These are phyloP conservation scores for Camelina sativa DNA, from an alignment of 345 rosid genomes.

Conservation along the genomic window DNA sequence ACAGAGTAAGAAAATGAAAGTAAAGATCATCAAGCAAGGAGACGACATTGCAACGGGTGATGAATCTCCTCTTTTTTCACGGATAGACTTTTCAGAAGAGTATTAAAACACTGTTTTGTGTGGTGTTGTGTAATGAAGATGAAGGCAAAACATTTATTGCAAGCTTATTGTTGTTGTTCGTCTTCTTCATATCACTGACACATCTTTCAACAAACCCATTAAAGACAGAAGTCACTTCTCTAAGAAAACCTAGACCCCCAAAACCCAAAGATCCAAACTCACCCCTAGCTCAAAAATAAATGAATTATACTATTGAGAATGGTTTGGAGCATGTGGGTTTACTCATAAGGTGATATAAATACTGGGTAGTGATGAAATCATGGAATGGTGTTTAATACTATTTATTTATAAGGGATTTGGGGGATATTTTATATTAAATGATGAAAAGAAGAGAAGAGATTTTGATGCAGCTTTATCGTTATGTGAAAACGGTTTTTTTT, in stretches of 20 bases:
- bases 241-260: constrained; percentile 43
- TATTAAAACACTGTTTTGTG: constrained; percentile 43
- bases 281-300: constrained; percentile 9
- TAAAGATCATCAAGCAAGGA: constrained; percentile 51
- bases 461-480: constrained; percentile 48
- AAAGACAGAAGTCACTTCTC: constrained; percentile 45
- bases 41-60: constrained; percentile 57
- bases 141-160: constrained; percentile 59
- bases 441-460: constrained; percentile 49
- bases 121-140: constrained; percentile 53
- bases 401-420: background rate
- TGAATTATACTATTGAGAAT: constrained; percentile 44
- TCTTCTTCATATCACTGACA: constrained; percentile 56
- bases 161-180: constrained; percentile 49
- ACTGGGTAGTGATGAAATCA: constrained; percentile 73
- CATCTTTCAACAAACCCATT: constrained; percentile 50
- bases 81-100: constrained; percentile 49
- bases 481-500: constrained; percentile 10
- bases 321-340: constrained; percentile 67
- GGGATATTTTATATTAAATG: constrained; percentile 38
- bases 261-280: constrained; percentile 10
- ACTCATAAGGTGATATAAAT: constrained; percentile 54
- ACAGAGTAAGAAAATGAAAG: constrained; percentile 53
- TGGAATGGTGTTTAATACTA: constrained; percentile 21
- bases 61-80: constrained; percentile 52